Percentiles rank a stretch among this genome's conserved stretches.
These are phyloP conservation scores for Anaeramoeba ignava DNA, from an alignment of 78 protist species.

Conservation along the genomic window DNA sequence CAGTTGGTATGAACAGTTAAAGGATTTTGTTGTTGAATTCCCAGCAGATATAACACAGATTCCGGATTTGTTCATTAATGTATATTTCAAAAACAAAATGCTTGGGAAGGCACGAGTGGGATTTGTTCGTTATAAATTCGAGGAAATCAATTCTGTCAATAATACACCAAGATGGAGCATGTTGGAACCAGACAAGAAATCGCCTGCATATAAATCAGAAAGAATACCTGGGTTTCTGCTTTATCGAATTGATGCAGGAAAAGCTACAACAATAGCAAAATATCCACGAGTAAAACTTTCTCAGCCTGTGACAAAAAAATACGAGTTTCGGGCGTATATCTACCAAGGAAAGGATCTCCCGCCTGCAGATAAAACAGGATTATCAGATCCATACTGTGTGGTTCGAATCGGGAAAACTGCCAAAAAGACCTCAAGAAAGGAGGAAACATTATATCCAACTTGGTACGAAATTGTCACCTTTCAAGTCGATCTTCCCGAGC, in stretches of 20 bases:
- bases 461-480: conserved; percentile 4
- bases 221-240: conserved; percentile 8
- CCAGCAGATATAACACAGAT: conserved; percentile 14
- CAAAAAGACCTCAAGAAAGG: neutral
- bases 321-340: conserved; percentile 12
- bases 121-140: neutral
- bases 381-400: neutral
- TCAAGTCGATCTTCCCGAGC: conserved; percentile 7
- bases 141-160: neutral
- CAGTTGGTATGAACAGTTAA: conserved; percentile 6
- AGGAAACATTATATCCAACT: conserved; percentile 10
- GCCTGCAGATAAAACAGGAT: conserved; percentile 5
- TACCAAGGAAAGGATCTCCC: conserved; percentile 3
- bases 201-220: neutral
- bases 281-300: neutral
- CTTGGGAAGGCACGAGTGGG: neutral
- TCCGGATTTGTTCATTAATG: conserved; percentile 8
- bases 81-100: neutral
- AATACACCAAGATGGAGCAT: conserved; percentile 4
- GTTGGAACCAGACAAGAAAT: conserved; percentile 5
- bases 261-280: neutral
- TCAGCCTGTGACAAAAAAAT: conserved; percentile 3
- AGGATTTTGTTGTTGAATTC: neutral
- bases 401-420: conserved; percentile 6
- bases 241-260: neutral